Evolutionary conservation across 345 rosid species (phyloP).

Genomic region (Salix koriyanagi): DNA sequence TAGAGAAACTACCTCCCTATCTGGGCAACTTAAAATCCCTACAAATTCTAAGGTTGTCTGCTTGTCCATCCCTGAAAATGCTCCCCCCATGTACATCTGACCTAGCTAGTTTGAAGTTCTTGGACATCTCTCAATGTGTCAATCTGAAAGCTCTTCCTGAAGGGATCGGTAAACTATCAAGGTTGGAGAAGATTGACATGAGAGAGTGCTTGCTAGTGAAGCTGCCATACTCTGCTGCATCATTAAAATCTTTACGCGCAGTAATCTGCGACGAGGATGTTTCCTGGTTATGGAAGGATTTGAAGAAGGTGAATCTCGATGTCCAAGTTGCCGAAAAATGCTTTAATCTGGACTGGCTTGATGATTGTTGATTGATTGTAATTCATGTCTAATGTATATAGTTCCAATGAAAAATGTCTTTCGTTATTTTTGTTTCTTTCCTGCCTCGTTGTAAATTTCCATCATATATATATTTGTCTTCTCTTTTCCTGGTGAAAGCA

Average conservation of each 20-base stretch:
- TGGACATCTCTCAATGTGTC: constrained; percentile 77
- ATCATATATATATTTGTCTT: background rate
- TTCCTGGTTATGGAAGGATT: constrained; percentile 54
- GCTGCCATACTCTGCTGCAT: constrained; percentile 46
- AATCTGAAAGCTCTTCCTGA: constrained; percentile 56
- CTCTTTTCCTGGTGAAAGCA: background rate
- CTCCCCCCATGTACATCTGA: constrained; percentile 60
- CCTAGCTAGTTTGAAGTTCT: constrained; percentile 49
- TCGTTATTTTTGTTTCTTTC: background rate
- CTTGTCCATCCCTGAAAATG: constrained; percentile 57
- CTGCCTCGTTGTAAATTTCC: background rate
- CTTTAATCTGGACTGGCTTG: constrained; percentile 67
- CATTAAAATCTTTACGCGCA: constrained; percentile 44
- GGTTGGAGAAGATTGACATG: constrained; percentile 87
- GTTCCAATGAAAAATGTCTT: background rate
- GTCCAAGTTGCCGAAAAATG: constrained; percentile 64
- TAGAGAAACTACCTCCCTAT: constrained; percentile 45
- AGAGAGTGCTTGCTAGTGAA: constrained; percentile 56
- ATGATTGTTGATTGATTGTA: constrained; percentile 15
- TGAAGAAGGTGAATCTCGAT: constrained; percentile 36
- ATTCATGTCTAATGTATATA: constrained; percentile 10
- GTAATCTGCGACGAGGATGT: constrained; percentile 75
- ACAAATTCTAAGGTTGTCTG: constrained; percentile 59
- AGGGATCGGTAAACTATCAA: constrained; percentile 45
- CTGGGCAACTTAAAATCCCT: constrained; percentile 50